These are phyloP conservation scores for Stenogyne calaminthoides DNA, from an alignment of 305 asterid genomes.

Conservation along the genomic window DNA sequence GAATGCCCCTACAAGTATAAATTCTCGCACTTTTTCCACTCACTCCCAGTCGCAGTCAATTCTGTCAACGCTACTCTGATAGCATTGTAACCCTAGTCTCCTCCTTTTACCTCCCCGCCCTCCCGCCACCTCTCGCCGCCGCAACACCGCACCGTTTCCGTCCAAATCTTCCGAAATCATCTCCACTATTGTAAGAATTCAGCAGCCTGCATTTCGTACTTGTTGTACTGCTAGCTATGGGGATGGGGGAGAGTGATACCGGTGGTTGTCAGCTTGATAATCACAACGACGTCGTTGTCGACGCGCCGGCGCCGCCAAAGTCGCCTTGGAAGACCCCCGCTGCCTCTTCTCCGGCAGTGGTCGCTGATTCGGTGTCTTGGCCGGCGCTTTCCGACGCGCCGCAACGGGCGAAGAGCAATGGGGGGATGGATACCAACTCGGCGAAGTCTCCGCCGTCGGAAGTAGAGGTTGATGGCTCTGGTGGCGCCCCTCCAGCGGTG, in stretches of 20 bases:
- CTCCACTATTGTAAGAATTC: background rate
- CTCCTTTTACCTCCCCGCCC: slow-evolving; percentile 8
- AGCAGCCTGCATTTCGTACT: background rate
- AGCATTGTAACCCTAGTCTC: slow-evolving; percentile 48
- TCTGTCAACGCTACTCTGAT: slow-evolving; percentile 33
- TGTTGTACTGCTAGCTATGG: slow-evolving; percentile 35
- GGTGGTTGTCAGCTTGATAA: slow-evolving; percentile 54
- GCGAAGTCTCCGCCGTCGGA: slow-evolving; percentile 39
- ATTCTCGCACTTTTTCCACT: background rate
- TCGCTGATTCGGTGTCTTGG: slow-evolving; percentile 69
- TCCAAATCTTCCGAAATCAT: slow-evolving; percentile 5
- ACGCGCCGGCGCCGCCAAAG: slow-evolving; percentile 43
- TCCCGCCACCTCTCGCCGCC: slow-evolving; percentile 39
- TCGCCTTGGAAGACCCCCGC: slow-evolving; percentile 83
- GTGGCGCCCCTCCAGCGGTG: slow-evolving; percentile 40
- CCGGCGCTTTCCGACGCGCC: slow-evolving; percentile 77
- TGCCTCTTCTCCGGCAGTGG: slow-evolving; percentile 44
- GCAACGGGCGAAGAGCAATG: slow-evolving; percentile 50
- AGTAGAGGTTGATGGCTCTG: slow-evolving; percentile 26
- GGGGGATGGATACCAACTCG: slow-evolving; percentile 34
- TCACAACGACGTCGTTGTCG: slow-evolving; percentile 35
- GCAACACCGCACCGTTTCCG: slow-evolving; percentile 19
- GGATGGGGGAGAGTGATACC: slow-evolving; percentile 55
- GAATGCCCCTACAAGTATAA: background rate
- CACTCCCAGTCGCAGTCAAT: slow-evolving; percentile 24